Conservation (phyloP, 2,329 filamentous ascomycete genomes). For the Mycocentrospora acerina region DNA sequence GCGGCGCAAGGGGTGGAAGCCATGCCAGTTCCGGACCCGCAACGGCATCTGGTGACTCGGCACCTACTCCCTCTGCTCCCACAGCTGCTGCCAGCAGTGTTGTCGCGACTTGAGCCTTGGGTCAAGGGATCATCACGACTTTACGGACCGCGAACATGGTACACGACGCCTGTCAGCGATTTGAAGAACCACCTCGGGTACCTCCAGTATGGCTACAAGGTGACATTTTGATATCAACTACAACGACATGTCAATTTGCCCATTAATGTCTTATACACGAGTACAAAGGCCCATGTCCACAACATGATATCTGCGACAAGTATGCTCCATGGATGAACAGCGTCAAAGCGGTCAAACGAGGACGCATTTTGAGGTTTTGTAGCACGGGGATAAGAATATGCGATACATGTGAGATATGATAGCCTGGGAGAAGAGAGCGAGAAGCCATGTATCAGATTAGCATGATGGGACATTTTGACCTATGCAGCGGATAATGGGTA, state of each 20-base stretch:
- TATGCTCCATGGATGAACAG: not conserved
- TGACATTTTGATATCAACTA: not conserved
- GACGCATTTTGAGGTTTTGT: not conserved
- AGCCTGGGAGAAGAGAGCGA: not conserved
- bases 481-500: not conserved
- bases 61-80: slow-evolving; percentile 11
- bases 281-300: not conserved
- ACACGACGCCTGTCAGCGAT: not conserved
- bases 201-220: not conserved
- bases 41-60: slow-evolving; percentile 9
- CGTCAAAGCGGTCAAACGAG: not conserved
- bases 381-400: not conserved
- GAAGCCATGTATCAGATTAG: not conserved
- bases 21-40: slow-evolving; percentile 15
- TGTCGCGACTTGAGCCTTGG: slow-evolving; percentile 11
- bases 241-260: not conserved
- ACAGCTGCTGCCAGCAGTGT: slow-evolving; percentile 10
- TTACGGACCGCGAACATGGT: not conserved
- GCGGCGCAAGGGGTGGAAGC: slow-evolving; percentile 34
- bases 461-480: not conserved
- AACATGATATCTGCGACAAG: not conserved
- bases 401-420: not conserved
- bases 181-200: not conserved
- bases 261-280: not conserved
- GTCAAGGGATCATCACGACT: not conserved